A percentile compares a stretch with the other conserved stretches of the same genome.
Conservation (phyloP, 257 asterid species). For the Jacaranda mimosifolia region DNA sequence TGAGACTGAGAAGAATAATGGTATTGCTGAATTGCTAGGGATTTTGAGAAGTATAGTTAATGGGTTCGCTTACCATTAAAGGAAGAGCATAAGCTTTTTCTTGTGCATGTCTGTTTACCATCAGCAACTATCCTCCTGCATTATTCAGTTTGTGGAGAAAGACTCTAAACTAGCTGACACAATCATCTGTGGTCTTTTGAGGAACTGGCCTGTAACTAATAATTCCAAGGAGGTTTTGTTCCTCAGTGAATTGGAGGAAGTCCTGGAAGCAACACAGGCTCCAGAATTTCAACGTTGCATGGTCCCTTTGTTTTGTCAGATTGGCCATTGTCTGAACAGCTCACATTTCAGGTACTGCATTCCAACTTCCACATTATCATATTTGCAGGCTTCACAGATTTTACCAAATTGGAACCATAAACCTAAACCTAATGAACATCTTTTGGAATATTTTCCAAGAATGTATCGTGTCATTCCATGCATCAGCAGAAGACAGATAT, state of each 20-base stretch:
- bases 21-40: slow-evolving; percentile 53
- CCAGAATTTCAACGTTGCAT: slow-evolving; percentile 51
- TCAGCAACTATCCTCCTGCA: slow-evolving; percentile 50
- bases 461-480: no score
- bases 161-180: slow-evolving; percentile 49
- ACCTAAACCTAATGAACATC: neutral
- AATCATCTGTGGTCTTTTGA: slow-evolving; percentile 49
- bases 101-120: slow-evolving; percentile 45
- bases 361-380: neutral
- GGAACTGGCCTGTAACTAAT: slow-evolving; percentile 58
- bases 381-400: neutral
- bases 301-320: slow-evolving; percentile 51
- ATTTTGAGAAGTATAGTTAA: slow-evolving; percentile 53
- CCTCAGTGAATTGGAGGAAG: slow-evolving; percentile 58
- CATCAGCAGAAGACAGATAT: no score
- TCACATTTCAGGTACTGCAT: slow-evolving; percentile 52
- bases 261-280: slow-evolving; percentile 50
- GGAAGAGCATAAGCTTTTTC: slow-evolving; percentile 60
- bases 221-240: slow-evolving; percentile 54
- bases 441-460: no score
- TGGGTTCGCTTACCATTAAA: slow-evolving; percentile 57
- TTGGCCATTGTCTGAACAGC: slow-evolving; percentile 52
- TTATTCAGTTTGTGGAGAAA: slow-evolving; percentile 52
- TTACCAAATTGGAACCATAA: neutral
- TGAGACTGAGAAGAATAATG: slow-evolving; percentile 53